phyloP scores from a whole-genome alignment of 2,329 filamentous ascomycete species.

The Paramyrothecium sp. region DNA sequence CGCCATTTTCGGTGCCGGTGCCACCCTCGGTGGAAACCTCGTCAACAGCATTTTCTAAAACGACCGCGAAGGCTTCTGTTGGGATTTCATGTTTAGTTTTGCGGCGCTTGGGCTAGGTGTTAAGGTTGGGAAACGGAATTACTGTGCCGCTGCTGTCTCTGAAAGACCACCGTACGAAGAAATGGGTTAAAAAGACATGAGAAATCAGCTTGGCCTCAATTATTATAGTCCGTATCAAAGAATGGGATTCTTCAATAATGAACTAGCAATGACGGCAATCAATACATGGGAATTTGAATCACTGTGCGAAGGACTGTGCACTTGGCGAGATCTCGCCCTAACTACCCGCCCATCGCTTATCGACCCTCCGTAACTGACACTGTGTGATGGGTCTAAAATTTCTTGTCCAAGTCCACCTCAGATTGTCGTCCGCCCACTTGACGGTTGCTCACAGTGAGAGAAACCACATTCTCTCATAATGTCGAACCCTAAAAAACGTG shows the following conservation, averaged over 20 bases:
- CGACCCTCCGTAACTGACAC: neutral
- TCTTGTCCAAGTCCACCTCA: neutral
- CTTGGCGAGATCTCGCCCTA: too few relatives aligned
- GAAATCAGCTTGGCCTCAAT: too few relatives aligned
- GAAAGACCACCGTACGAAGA: too few relatives aligned
- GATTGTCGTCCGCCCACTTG: neutral
- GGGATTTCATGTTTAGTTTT: neutral
- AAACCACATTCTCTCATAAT: conserved; percentile 16
- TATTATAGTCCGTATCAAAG: too few relatives aligned
- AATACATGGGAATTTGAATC: too few relatives aligned
- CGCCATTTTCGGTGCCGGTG: conserved; percentile 90
- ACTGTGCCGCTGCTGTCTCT: too few relatives aligned
- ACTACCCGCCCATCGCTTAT: too few relatives aligned
- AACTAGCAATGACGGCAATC: too few relatives aligned
- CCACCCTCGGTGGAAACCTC: conserved; percentile 84
- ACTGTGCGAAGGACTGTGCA: too few relatives aligned
- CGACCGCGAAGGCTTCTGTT: neutral
- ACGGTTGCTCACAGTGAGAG: neutral
- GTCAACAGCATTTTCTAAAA: conserved; percentile 84
- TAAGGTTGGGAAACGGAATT: neutral
- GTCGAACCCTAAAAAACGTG: conserved; percentile 53
- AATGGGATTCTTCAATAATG: too few relatives aligned
- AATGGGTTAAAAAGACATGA: too few relatives aligned
- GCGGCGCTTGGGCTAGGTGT: neutral
- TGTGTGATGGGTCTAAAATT: neutral